Evolutionary conservation across 305 asterid species (phyloP), one percentile per base, ranked within the genome.

Genomic region (Plantago lanceolata): DNA sequence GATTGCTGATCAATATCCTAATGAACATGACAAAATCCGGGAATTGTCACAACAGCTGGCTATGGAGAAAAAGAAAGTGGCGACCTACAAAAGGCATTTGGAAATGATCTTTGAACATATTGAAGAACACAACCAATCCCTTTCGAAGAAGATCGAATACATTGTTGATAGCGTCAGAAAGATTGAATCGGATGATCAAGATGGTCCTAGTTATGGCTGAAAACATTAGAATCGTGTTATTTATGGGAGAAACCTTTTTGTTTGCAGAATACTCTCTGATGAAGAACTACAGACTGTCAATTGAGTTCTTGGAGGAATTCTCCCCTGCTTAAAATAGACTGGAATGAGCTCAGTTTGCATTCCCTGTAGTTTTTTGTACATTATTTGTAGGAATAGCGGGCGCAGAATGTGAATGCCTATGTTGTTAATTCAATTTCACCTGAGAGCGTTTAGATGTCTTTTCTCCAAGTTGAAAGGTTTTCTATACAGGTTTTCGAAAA

Each of bases 21-120:
- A 91, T 5, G 98, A 91, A 75, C 98, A 88, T 52, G 94, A 88
- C 67, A 88, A 84, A 75, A 91, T 91, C 49, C 78, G 95, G 65
- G 98, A 91, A 64, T 84, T 91, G 24, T 79, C 96, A 3, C 94
- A 84, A 45, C 98, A 91, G 75, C 85, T 91, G 71, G 95, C 98
- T 3, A 71, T 81, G 35, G 96, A 88, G 84, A 91, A 85, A 75
- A 91, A 87, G 85, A 82, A 90, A 72, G 87, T 87, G 21, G 95
- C 96, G 1, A 69, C 85, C 6, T 91, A 91, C 70, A 91, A 88
- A 76, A 76, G 90, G 81, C 96, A 86, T 67, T 75, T 91, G 91
- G 98, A 88, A 69, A 83, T 78, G 86, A 78, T 91, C 35, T 83
- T 91, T 56, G 95, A 88, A 76, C 96, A 85, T 75, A 86, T 88